These are phyloP conservation scores for Lichtheimia ramosa DNA, from an alignment of 371 early-diverging fungal genomes.

Conservation along the genomic window DNA sequence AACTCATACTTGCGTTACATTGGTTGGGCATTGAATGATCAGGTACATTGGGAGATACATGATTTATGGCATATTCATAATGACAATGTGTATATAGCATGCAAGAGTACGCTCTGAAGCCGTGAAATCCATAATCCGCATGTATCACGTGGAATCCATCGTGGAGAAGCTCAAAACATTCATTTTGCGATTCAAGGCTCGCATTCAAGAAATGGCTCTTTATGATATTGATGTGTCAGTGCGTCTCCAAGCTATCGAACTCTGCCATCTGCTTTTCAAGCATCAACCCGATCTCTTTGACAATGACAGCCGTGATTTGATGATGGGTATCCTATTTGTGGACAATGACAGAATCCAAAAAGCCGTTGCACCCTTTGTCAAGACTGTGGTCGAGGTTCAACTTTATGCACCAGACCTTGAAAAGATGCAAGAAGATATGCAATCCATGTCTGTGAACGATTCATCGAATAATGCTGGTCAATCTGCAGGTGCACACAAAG, in stretches of 20 bases:
- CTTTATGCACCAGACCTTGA: slow-evolving; percentile 42
- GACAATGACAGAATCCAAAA: slow-evolving; percentile 45
- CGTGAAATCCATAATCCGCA: slow-evolving; percentile 48
- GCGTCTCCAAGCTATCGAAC: slow-evolving; percentile 66
- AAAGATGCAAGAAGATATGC: slow-evolving; percentile 34
- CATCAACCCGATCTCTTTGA: slow-evolving; percentile 48
- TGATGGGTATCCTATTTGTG: slow-evolving; percentile 36
- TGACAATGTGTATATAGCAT: slow-evolving; percentile 23
- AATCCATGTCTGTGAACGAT: slow-evolving; percentile 16
- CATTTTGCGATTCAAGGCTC: slow-evolving; percentile 69
- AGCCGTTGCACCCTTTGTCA: slow-evolving; percentile 52
- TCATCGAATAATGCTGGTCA: not conserved
- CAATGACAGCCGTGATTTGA: slow-evolving; percentile 26
- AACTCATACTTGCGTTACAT: slow-evolving; percentile 76
- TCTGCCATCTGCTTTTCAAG: slow-evolving; percentile 37
- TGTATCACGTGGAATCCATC: slow-evolving; percentile 57
- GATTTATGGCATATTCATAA: too few relatives aligned
- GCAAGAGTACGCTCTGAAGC: slow-evolving; percentile 66
- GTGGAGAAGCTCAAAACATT: slow-evolving; percentile 64
- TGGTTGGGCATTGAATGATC: slow-evolving; percentile 89
- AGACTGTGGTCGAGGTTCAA: slow-evolving; percentile 45
- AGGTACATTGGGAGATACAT: slow-evolving; percentile 24
- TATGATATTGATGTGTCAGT: slow-evolving; percentile 72
- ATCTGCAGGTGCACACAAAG: not conserved
- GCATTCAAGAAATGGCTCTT: slow-evolving; percentile 83